Evolutionary conservation across 148 eudicot genomes (phyloP), one percentile per base, ranked within the genome.

Genomic region (Rhododendron molle): DNA sequence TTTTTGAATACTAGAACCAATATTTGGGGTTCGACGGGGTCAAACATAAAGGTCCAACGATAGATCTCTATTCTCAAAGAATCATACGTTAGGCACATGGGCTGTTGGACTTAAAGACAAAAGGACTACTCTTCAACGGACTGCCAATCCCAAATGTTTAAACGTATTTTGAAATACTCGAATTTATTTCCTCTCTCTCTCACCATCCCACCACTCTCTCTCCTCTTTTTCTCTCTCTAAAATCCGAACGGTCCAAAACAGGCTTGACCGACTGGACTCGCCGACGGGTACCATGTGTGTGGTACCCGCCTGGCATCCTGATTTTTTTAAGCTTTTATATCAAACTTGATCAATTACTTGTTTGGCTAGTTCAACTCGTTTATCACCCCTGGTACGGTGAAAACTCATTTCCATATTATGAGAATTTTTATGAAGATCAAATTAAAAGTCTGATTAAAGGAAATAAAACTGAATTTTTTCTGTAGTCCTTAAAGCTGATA

Each of bases 101-200:
- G n/a, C 4, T 58, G 65, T 58, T 58, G 65, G 10, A 58, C 62
- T 15, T 56, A 18, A 56, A 18, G 62, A 56, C 60, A 54, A 54
- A 54, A 54, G 21, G 60, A 16, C 23, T 18, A 47, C 50, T 47
- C 50, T 10, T 10, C 13, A 11, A 10, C 50, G 50, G 50, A 47
- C 13, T 47, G 50, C 0, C 12, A 10, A 47, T 40, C 43, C 1
- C 7, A 40, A 40, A 0, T 40, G 7, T 40, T 40, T 0, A 40
- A 40, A 40, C 8, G 44, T 40, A 0, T 40, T 40, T 40, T 5
- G 7, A 0, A 40, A 0, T 0, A 1, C 0, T 6, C 1, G 44
- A 7, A 40, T 40, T 40, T 40, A 40, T 40, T 40, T 40, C 1
- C 44, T 40, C 7, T 40, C 44, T 40, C 1, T 5, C 1, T 5